phyloP scores from a whole-genome alignment of 2,329 filamentous ascomycete genomes.

The Exophiala dermatitidis region DNA sequence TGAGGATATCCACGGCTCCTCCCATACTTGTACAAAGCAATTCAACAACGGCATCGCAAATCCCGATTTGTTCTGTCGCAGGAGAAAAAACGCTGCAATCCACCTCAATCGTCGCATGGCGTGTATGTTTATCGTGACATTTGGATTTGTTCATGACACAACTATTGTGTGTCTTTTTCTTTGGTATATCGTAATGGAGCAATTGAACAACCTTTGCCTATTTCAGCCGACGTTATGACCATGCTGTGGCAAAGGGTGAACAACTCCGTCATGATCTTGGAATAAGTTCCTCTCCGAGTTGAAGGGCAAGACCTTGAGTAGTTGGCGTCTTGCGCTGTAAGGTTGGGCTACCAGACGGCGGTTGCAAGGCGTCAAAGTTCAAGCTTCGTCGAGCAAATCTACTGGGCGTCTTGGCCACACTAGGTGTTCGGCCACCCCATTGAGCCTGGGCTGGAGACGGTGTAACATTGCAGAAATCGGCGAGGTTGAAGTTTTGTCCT shows the following conservation, averaged over 20 bases:
- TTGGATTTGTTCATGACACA: slow-evolving; percentile 19
- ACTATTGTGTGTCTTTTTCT: slow-evolving; percentile 8
- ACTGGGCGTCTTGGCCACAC: slow-evolving; percentile 59
- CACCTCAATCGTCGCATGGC: slow-evolving; percentile 7
- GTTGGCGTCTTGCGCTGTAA: slow-evolving; percentile 20
- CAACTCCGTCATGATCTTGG: slow-evolving; percentile 17
- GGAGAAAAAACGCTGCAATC: slow-evolving; percentile 4
- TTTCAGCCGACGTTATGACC: not conserved
- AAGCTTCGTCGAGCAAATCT: slow-evolving; percentile 67
- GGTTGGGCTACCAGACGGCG: slow-evolving; percentile 37
- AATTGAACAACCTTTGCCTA: not conserved
- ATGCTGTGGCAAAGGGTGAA: not conserved
- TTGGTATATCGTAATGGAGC: slow-evolving; percentile 14
- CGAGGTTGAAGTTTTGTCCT: slow-evolving; percentile 81
- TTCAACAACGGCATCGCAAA: slow-evolving; percentile 1
- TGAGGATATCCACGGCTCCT: not conserved
- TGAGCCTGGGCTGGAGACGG: slow-evolving; percentile 86
- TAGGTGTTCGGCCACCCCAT: slow-evolving; percentile 58
- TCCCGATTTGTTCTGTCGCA: not conserved
- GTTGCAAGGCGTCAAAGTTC: slow-evolving; percentile 71
- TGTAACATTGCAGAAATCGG: slow-evolving; percentile 95
- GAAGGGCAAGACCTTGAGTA: slow-evolving; percentile 50
- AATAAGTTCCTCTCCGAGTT: slow-evolving; percentile 56
- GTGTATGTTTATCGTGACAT: slow-evolving; percentile 22
- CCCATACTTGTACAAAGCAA: not conserved